These are phyloP conservation scores for Ustilago shanxiensis DNA, from an alignment of 1,284 basidiomycete genomes.

Conservation along the genomic window DNA sequence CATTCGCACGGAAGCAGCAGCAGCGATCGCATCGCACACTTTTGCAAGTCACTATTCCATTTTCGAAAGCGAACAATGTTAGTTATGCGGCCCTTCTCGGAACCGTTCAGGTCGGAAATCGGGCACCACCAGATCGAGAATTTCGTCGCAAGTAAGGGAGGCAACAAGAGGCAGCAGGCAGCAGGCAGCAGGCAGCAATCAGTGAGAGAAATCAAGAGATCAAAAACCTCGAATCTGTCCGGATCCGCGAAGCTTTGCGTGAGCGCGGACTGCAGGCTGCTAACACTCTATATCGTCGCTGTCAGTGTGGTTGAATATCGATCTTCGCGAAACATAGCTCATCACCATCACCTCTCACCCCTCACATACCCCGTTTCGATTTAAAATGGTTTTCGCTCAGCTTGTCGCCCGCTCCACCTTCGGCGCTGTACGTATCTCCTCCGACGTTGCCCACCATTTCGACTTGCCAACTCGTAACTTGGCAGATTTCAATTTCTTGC, in stretches of 20 bases:
- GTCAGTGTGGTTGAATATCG: not conserved
- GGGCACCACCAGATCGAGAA: conserved; percentile 9
- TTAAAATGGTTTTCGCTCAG: conserved; percentile 46
- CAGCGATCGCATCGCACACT: conserved; percentile 5
- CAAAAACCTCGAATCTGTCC: conserved; percentile 1
- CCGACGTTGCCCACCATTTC: not conserved
- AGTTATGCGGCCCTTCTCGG: conserved; percentile 40
- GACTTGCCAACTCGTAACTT: not conserved
- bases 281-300: conserved; percentile 19
- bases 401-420: conserved; percentile 48
- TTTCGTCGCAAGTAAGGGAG: conserved; percentile 8
- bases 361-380: not conserved
- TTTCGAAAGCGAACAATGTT: conserved; percentile 14
- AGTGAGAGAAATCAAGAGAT: no score
- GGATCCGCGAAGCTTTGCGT: conserved; percentile 21
- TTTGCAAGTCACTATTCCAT: no score
- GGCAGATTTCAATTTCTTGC: conserved; percentile 3
- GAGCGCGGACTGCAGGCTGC: conserved; percentile 1
- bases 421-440: conserved; percentile 50
- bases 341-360: conserved; percentile 16
- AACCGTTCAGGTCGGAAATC: conserved; percentile 12
- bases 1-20: conserved; percentile 20
- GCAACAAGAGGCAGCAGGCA: not conserved
- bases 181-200: not conserved
- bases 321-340: no score